Evolutionary conservation across 805 yeast species (phyloP).

Genomic region (Schwanniomyces vanrijiae): DNA sequence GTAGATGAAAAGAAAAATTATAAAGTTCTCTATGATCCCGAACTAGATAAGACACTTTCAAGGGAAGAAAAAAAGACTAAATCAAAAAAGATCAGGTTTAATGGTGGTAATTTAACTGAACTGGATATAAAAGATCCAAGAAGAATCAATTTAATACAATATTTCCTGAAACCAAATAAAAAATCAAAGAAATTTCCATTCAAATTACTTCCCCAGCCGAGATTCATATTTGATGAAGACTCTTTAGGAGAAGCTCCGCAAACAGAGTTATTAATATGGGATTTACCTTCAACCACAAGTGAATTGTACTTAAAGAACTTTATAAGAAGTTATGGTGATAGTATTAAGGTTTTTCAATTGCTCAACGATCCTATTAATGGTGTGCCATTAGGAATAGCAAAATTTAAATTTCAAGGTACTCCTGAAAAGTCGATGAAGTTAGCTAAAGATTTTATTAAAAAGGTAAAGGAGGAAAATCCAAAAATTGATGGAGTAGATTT

Average conservation of each 20-base stretch:
- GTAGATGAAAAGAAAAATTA: constrained; percentile 29
- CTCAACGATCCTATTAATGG: constrained; percentile 74
- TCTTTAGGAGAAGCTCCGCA: constrained; percentile 78
- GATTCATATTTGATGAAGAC: constrained; percentile 59
- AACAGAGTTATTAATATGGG: constrained; percentile 68
- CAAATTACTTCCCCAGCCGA: constrained; percentile 43
- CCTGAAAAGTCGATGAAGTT: constrained; percentile 43
- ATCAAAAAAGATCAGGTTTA: constrained; percentile 41
- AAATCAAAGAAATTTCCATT: constrained; percentile 40
- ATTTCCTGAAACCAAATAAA: constrained; percentile 39
- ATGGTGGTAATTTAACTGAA: constrained; percentile 23
- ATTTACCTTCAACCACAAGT: constrained; percentile 54
- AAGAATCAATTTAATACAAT: constrained; percentile 17
- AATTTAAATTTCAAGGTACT: constrained; percentile 59
- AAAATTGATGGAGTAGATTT: constrained; percentile 54
- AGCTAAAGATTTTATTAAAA: constrained; percentile 31
- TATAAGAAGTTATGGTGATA: constrained; percentile 60
- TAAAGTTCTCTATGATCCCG: constrained; percentile 52
- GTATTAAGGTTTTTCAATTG: constrained; percentile 55
- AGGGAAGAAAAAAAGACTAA: constrained; percentile 31
- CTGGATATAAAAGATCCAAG: constrained; percentile 43
- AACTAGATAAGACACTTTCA: constrained; percentile 32
- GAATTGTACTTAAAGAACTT: constrained; percentile 48
- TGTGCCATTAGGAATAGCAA: constrained; percentile 72
- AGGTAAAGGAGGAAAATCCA: constrained; percentile 28